Evolutionary conservation across 352 stramenopile genomes (phyloP).

Genomic region (Thalassiosira delicatula): DNA sequence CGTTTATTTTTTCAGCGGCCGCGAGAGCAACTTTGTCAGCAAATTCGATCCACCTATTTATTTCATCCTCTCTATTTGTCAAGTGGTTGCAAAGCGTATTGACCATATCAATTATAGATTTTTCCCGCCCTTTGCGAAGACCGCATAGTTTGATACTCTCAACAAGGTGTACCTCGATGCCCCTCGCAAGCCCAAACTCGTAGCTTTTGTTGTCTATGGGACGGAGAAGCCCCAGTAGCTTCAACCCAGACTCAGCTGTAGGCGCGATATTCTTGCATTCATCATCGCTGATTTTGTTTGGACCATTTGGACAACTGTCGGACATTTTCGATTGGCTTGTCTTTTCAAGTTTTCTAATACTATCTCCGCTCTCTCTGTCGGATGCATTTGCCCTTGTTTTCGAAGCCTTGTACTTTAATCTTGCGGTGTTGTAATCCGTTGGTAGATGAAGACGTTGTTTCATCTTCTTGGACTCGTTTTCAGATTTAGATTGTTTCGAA

Average conservation of each 20-base stretch:
- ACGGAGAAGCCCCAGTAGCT: conserved; percentile 30
- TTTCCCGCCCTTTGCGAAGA: conserved; percentile 48
- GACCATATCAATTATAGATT: conserved; percentile 54
- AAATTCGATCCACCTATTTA: conserved; percentile 52
- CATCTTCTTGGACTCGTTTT: not conserved
- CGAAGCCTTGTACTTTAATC: conserved; percentile 29
- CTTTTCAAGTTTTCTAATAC: not conserved
- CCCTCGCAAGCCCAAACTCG: conserved; percentile 46
- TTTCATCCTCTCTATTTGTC: conserved; percentile 44
- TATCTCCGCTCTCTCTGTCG: not conserved
- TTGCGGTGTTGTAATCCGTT: too few relatives aligned
- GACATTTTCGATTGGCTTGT: not conserved
- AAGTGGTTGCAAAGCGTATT: conserved; percentile 55
- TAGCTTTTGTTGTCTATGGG: conserved; percentile 36
- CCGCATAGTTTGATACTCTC: conserved; percentile 62
- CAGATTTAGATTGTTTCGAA: not conserved
- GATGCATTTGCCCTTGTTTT: conserved; percentile 19
- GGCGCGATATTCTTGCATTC: not conserved
- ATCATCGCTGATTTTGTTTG: too few relatives aligned
- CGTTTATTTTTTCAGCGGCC: conserved; percentile 36
- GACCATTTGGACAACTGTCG: not conserved
- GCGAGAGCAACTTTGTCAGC: conserved; percentile 35
- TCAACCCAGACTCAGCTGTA: conserved; percentile 30
- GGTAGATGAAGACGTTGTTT: too few relatives aligned
- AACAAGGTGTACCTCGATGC: conserved; percentile 52